Conservation (phyloP, 2,329 filamentous ascomycete genomes). For the Sphaerulina vaccinii region DNA sequence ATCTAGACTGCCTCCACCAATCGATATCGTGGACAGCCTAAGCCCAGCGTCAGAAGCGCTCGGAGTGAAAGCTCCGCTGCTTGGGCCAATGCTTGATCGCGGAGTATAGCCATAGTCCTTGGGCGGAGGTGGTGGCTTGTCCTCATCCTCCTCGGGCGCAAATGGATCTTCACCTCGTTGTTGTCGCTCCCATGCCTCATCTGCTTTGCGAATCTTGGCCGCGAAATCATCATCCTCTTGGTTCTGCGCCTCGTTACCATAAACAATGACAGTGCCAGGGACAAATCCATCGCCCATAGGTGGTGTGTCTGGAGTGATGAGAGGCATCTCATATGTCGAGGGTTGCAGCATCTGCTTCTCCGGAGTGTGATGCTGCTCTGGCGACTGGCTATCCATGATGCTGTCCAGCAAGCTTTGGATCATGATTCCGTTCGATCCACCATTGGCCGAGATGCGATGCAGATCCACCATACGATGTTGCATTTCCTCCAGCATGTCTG, state of each 20-base stretch:
- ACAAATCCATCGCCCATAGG: constrained; percentile 28
- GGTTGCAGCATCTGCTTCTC: constrained; percentile 26
- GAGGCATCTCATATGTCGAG: constrained; percentile 31
- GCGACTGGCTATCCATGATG: constrained; percentile 24
- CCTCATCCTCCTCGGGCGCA: constrained; percentile 32
- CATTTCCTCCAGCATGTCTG: constrained; percentile 36
- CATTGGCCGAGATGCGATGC: constrained; percentile 35
- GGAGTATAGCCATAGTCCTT: constrained; percentile 44
- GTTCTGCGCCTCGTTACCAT: constrained; percentile 18
- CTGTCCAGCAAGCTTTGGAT: constrained; percentile 38
- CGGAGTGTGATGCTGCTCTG: constrained; percentile 15
- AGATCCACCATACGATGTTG: constrained; percentile 36
- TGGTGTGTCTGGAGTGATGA: constrained; percentile 36
- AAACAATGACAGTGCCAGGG: constrained; percentile 36
- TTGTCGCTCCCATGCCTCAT: constrained; percentile 36
- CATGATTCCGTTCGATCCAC: constrained; percentile 37
- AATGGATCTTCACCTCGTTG: constrained; percentile 29
- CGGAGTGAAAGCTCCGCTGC: constrained; percentile 26
- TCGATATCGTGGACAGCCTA: constrained; percentile 36
- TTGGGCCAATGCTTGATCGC: constrained; percentile 33
- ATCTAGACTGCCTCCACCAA: constrained; percentile 31
- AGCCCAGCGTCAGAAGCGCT: constrained; percentile 26
- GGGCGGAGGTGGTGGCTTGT: constrained; percentile 44
- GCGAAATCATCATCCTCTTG: constrained; percentile 34
- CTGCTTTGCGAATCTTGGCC: constrained; percentile 33